Percentiles rank a stretch among this genome's conserved stretches.
Evolutionary conservation across 2,329 filamentous ascomycete species (phyloP).

Genomic region (Fusarium compactum): DNA sequence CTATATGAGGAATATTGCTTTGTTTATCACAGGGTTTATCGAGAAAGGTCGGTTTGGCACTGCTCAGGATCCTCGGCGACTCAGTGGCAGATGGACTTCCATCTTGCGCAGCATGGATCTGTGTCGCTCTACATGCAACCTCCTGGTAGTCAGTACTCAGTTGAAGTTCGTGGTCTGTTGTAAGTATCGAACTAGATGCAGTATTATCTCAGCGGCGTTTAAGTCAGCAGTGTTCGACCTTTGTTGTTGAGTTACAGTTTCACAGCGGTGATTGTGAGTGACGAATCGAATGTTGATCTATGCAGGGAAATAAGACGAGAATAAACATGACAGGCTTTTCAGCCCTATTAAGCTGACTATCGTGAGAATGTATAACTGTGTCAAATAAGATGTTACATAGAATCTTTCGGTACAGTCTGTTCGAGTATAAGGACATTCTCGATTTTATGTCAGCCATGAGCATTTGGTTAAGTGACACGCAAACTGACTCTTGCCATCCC

Average conservation of each 20-base stretch:
- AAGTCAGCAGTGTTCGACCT: neutral
- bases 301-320: conserved; percentile 17
- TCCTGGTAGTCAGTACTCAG: neutral
- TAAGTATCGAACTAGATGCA: neutral
- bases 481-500: neutral
- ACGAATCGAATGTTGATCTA: neutral
- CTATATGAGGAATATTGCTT: neutral
- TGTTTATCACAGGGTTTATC: neutral
- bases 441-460: neutral
- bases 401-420: neutral
- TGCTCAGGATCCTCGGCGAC: neutral
- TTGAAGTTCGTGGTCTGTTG: neutral
- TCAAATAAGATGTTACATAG: neutral
- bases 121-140: neutral
- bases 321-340: conserved; percentile 1
- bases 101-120: neutral
- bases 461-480: neutral
- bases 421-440: neutral
- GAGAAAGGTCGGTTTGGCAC: neutral
- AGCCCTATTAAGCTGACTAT: neutral
- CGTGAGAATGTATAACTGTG: neutral
- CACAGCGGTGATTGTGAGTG: neutral
- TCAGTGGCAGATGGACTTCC: neutral
- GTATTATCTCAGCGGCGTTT: neutral
- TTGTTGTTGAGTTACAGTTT: conserved; percentile 6